Evolutionary conservation across 1,139 yeast species (phyloP), one percentile per base, ranked within the genome.

Genomic region (Kodamaea derodonti): DNA sequence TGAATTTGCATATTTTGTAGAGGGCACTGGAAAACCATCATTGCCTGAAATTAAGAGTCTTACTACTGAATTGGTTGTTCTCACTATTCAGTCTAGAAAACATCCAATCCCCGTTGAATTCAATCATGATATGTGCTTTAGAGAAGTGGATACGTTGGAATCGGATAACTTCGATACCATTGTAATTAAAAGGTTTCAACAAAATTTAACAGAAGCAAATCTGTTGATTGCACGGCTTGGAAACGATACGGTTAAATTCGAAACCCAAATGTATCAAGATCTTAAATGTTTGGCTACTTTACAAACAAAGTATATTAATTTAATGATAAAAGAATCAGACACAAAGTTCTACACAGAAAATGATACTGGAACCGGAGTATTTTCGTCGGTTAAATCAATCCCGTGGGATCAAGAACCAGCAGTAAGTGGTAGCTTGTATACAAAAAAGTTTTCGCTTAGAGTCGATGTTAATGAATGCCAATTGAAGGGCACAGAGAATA

Each of bases 61-160:
- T 3, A 30, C 38, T 4, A 55, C 58, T 2, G 72, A 67, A 32
- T 50, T 69, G 30, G 58, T 56, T 9, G 68, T 56, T 1, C 42
- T 60, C 11, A 62, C 72, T 1, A 42, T 67, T 11, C 47, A 58
- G 28, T 60, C 72, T 2, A 51, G 53, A 9, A 54, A 55, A 30
- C 41, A 48, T 20, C 54, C 57, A 10, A 58, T 69, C 14, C 75
- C 75, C 1, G 41, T 69, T 13, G 74, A 69, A 39, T 52, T 69
- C 34, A 63, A 61, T 41, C 72, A 66, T 41, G 66, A 61, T 29
- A 54, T 66, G 51, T 50, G 69, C 11, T 64, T 58, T 40, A 33
- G 46, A 8, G 58, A 54, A 9, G 37, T 38, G 15, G 57, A 51
- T 24, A 38, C 45, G 27, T 47, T 51, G 6, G 66, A 57, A n/a